Conservation (phyloP, 1,139 yeast genomes). For the Debaryomyces coudertii region DNA sequence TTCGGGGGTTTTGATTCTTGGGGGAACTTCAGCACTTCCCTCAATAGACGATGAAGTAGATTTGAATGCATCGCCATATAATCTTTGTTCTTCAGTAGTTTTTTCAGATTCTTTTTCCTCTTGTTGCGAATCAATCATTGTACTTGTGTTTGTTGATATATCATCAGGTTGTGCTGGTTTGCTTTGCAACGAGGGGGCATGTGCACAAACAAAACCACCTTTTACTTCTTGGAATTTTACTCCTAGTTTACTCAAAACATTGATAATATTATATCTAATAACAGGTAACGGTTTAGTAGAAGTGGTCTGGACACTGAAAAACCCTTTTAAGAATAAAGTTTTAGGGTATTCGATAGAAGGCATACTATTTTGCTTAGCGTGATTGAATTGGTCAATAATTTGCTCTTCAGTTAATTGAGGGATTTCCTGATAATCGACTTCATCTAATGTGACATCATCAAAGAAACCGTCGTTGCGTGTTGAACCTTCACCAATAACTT, state of each 20-base stretch:
- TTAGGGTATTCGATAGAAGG: conserved; percentile 93
- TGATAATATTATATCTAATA: conserved; percentile 82
- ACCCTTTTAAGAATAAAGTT: conserved; percentile 89
- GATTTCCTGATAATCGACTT: conserved; percentile 34
- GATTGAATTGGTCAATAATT: conserved; percentile 66
- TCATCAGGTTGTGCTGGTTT: conserved; percentile 8
- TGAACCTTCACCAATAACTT: conserved; percentile 26
- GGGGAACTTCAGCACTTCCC: conserved; percentile 16
- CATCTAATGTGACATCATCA: conserved; percentile 66
- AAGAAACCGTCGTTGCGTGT: conserved; percentile 57
- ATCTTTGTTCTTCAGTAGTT: conserved; percentile 37
- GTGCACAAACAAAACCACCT: conserved; percentile 91
- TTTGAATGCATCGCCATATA: conserved; percentile 50
- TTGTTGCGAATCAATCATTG: conserved; percentile 21
- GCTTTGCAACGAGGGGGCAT: conserved; percentile 52
- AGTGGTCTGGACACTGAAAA: conserved; percentile 93
- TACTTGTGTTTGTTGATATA: conserved; percentile 12
- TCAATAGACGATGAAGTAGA: conserved; percentile 40
- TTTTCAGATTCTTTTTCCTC: conserved; percentile 31
- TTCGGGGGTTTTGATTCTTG: conserved; percentile 33
- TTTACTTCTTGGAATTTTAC: conserved; percentile 87
- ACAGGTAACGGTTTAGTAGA: conserved; percentile 91
- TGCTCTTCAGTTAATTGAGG: conserved; percentile 61
- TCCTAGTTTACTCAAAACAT: conserved; percentile 74
- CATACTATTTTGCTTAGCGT: conserved; percentile 80